phyloP scores from a whole-genome alignment of 1,284 basidiomycete genomes.

The Malassezia japonica region DNA sequence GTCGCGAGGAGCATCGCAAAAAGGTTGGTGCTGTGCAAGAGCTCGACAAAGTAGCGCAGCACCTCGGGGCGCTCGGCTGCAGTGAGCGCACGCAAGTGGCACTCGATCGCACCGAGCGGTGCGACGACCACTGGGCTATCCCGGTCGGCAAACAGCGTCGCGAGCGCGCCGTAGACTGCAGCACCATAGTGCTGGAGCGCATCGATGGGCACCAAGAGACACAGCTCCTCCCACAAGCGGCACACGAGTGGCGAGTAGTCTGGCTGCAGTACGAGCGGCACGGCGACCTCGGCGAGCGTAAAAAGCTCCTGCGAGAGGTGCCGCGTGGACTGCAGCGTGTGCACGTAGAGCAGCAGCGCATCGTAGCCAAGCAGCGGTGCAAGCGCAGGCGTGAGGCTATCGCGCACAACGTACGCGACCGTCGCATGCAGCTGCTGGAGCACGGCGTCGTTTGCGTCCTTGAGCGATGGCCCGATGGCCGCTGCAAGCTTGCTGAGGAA shows the following conservation, averaged over 20 bases:
- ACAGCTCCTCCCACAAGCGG: conserved; percentile 31
- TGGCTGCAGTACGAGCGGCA: conserved; percentile 29
- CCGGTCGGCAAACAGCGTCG: conserved; percentile 30
- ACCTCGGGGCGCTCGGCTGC: not conserved
- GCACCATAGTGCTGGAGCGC: conserved; percentile 26
- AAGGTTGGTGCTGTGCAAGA: conserved; percentile 25
- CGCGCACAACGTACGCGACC: conserved; percentile 35
- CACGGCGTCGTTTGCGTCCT: conserved; percentile 15
- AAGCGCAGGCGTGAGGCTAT: conserved; percentile 24
- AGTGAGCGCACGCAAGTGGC: conserved; percentile 29
- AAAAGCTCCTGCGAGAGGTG: conserved; percentile 36
- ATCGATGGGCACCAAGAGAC: conserved; percentile 34
- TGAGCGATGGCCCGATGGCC: conserved; percentile 28
- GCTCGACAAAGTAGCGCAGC: conserved; percentile 21
- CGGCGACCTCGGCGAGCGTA: conserved; percentile 25
- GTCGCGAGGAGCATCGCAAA: conserved; percentile 27
- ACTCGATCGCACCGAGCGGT: conserved; percentile 30
- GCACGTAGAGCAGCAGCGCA: conserved; percentile 39
- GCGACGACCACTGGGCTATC: conserved; percentile 31
- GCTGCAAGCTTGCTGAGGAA: conserved; percentile 39
- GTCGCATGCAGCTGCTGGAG: conserved; percentile 31
- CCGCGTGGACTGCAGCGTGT: conserved; percentile 33
- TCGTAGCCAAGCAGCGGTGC: conserved; percentile 39
- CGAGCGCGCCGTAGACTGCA: conserved; percentile 26
- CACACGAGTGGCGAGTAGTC: conserved; percentile 41